Base-by-base conservation (phyloP, 176 grass and related monocot genomes). In the Eleusine coracana region DNA sequence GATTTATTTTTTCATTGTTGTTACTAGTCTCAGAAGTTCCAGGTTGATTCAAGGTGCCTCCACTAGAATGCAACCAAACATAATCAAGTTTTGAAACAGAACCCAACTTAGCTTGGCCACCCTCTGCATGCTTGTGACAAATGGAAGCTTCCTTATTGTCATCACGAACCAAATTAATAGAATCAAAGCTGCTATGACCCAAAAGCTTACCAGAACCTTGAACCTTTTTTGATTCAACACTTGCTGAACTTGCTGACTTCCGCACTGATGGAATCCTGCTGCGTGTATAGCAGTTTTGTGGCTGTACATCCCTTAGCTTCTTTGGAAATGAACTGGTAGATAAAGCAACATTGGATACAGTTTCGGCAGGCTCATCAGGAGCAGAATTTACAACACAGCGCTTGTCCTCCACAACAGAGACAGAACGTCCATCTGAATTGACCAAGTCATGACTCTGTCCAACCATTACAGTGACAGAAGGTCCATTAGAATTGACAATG, bases 281-380 rank as follows among this genome's bases (percentile, higher is more conserved):
- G 49, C 79, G 89, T 61, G 65, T 71, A 46, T 86, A 89, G 44
- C 80, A 84, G 60, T 92, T 98, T 51, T 95, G 85, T 39, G 73
- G 80, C 10, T 88, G 83, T 81, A 54, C 50, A 67, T 93, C 85
- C 74, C 80, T 86, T 80, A 46, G 68, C 59, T 94, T 91, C 34
- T 77, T 93, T 63, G 85, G 88, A 84, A 87, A 73, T 87, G 79
- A 92, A 66, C 29, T 70, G 67, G 85, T 66, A 59, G 77, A 77
- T 75, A 90, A 82, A 82, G 87, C 54, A 14, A 70, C 75, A 64
- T 90, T 90, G 3, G 91, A 87, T 73, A 80, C 74, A 70, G 86
- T 95, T 86, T 95, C 87, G 77, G 85, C 80, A 82, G 73, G 91
- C 23, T 87, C 84, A 17, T 91, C 85, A 70, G 68, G 77, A 70